A percentile compares a stretch with the other conserved stretches of the same genome.
These are phyloP conservation scores for Epichloe uncinata DNA, from an alignment of 2,329 filamentous ascomycete genomes.

Conservation along the genomic window DNA sequence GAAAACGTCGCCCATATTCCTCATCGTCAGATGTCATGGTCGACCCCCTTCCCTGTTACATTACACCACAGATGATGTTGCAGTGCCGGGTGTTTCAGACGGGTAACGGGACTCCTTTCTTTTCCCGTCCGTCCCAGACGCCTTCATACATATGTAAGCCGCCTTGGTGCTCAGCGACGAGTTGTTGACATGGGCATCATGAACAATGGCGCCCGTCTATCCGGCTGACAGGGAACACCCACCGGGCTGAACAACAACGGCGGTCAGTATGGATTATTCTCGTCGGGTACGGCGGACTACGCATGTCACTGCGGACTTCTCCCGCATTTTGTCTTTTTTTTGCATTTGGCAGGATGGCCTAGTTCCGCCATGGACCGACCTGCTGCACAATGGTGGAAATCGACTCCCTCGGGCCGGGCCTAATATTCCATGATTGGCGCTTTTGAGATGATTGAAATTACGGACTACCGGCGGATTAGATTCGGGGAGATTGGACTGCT, in stretches of 20 bases:
- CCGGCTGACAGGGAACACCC: neutral
- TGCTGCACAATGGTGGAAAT: conserved; percentile 1
- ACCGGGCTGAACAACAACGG: neutral
- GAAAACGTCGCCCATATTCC: neutral
- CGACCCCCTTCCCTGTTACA: neutral
- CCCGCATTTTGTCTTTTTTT: neutral
- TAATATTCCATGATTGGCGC: too few relatives aligned
- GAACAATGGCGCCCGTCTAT: neutral
- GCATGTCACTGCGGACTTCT: too few relatives aligned
- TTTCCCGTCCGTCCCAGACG: too few relatives aligned
- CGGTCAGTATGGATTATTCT: neutral
- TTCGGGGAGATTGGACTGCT: too few relatives aligned
- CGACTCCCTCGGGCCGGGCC: neutral
- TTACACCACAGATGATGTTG: neutral
- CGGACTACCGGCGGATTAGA: too few relatives aligned
- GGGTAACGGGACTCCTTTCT: too few relatives aligned
- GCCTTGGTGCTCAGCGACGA: neutral
- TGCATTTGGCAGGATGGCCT: neutral
- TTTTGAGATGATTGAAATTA: too few relatives aligned
- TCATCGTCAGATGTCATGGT: too few relatives aligned
- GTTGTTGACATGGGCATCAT: too few relatives aligned
- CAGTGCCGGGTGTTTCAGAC: too few relatives aligned
- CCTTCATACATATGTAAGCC: neutral
- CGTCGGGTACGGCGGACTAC: too few relatives aligned
- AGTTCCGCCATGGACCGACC: neutral